phyloP scores from a whole-genome alignment of 2,329 filamentous ascomycete genomes.

The Neonectria hederae region DNA sequence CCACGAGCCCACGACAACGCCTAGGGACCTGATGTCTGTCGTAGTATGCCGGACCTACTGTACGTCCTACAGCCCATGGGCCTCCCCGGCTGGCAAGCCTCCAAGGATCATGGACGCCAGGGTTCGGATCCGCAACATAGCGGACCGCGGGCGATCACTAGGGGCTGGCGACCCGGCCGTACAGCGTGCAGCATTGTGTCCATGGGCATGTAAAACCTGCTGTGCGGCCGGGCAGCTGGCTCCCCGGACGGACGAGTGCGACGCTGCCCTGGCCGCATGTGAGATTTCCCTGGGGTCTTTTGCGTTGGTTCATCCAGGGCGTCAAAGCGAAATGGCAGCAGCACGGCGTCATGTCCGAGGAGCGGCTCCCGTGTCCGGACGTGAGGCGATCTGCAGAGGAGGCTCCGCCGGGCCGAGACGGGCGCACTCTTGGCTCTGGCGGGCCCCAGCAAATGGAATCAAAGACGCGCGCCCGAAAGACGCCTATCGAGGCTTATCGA shows the following conservation, averaged over 20 bases:
- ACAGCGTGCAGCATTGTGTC: background rate
- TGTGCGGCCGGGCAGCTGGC: background rate
- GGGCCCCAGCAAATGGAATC: background rate
- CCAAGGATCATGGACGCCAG: constrained; percentile 29
- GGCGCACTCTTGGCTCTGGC: background rate
- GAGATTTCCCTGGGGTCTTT: background rate
- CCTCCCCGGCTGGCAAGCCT: constrained; percentile 2
- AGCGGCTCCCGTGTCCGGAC: background rate
- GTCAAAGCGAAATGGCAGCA: background rate
- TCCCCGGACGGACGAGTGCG: no score
- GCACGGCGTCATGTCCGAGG: background rate
- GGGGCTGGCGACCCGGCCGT: constrained; percentile 16
- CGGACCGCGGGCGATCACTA: constrained; percentile 30
- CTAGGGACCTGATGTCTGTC: background rate
- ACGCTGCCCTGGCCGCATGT: background rate
- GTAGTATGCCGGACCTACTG: constrained; percentile 7
- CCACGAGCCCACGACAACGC: constrained; percentile 12
- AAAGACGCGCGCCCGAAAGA: no score
- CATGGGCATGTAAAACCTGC: background rate
- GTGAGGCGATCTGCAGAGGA: background rate
- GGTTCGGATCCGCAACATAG: constrained; percentile 33
- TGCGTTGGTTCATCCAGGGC: background rate
- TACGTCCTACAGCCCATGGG: background rate
- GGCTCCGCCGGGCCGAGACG: constrained; percentile 1
- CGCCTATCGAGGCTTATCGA: background rate